phyloP scores from a whole-genome alignment of 2,329 filamentous ascomycete species.

The Fusarium tanahbumbuense region DNA sequence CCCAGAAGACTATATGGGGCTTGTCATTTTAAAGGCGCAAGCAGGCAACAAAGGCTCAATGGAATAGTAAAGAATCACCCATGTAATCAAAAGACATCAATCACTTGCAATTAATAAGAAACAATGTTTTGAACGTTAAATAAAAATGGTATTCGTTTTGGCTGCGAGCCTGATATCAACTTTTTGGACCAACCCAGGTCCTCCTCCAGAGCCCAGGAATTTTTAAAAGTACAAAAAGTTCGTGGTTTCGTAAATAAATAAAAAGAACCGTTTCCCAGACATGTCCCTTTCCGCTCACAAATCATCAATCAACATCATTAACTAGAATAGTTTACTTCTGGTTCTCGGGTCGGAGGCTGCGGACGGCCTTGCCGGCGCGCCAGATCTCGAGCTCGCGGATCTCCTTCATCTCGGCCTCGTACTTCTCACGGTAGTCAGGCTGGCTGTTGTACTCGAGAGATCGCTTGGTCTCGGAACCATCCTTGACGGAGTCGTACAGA shows the following conservation, averaged over 20 bases:
- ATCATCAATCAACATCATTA: constrained; percentile 33
- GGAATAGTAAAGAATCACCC: neutral
- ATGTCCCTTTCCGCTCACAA: constrained; percentile 20
- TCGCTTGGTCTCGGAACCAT: constrained; percentile 94
- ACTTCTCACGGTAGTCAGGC: constrained; percentile 95
- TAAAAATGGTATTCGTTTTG: constrained; percentile 42
- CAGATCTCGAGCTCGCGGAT: constrained; percentile 99
- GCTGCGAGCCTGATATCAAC: constrained; percentile 43
- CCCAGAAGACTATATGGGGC: constrained; percentile 12
- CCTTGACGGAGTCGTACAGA: constrained; percentile 92
- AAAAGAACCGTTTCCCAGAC: constrained; percentile 39
- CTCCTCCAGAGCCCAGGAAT: constrained; percentile 39
- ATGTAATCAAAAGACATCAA: neutral
- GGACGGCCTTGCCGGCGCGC: constrained; percentile 97
- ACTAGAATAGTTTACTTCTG: constrained; percentile 68
- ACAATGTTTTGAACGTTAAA: constrained; percentile 8
- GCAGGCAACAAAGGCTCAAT: neutral
- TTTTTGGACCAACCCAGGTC: constrained; percentile 46
- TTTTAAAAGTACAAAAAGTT: constrained; percentile 45
- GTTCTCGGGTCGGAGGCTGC: constrained; percentile 88
- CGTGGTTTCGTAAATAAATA: constrained; percentile 34
- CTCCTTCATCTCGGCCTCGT: constrained; percentile 98
- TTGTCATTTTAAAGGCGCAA: constrained; percentile 27
- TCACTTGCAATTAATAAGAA: neutral
- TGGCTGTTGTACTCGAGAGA: constrained; percentile 98